These are phyloP conservation scores for Boletus subluridellus DNA, from an alignment of 1,284 basidiomycete genomes.

Conservation along the genomic window DNA sequence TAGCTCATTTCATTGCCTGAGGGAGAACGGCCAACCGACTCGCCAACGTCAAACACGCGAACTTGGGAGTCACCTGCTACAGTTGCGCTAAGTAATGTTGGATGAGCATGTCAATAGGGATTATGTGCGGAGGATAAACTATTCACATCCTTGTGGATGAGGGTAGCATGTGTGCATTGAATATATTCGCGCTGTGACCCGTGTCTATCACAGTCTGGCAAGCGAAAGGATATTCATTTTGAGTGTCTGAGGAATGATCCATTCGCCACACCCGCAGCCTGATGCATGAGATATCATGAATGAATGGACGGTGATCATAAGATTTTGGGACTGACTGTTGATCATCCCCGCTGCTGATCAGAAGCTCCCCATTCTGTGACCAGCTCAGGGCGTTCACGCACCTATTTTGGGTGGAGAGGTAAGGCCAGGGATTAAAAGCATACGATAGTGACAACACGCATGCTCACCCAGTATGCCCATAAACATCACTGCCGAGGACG, in stretches of 20 bases:
- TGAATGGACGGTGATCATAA: conserved; percentile 26
- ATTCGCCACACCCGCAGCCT: conserved; percentile 71
- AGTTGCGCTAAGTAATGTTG: conserved; percentile 49
- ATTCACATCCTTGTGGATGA: conserved; percentile 63
- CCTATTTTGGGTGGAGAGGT: conserved; percentile 33
- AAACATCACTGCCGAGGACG: conserved; percentile 55
- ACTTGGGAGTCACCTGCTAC: conserved; percentile 80
- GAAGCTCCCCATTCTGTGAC: conserved; percentile 68
- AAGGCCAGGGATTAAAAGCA: not conserved
- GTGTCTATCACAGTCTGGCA: conserved; percentile 66
- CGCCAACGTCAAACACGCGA: conserved; percentile 75
- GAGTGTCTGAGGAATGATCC: conserved; percentile 35
- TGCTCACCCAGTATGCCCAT: conserved; percentile 65
- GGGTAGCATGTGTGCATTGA: conserved; percentile 82
- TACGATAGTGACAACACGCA: not conserved
- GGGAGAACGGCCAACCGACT: conserved; percentile 41
- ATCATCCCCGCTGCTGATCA: conserved; percentile 83
- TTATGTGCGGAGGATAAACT: not conserved
- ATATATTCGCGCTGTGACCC: conserved; percentile 85
- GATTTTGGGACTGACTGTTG: conserved; percentile 55
- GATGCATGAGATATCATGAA: conserved; percentile 17
- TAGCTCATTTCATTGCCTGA: conserved; percentile 39
- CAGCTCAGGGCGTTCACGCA: conserved; percentile 87
- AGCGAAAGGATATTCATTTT: conserved; percentile 53
- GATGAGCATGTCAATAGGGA: conserved; percentile 6